Evolutionary conservation across 192 early-diverging fungal species (phyloP).

Genomic region (Coemansia asiatica): DNA sequence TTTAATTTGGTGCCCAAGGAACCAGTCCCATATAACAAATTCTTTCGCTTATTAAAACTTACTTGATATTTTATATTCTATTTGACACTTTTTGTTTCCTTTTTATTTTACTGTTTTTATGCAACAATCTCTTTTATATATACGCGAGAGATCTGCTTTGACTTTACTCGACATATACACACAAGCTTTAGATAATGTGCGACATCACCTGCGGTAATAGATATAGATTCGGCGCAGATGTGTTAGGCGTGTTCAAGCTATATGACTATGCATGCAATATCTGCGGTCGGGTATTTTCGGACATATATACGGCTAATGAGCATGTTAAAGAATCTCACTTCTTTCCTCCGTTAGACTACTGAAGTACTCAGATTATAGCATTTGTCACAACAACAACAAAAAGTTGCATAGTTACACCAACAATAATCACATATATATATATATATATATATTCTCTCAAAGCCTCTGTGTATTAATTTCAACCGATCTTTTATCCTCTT

Average conservation of each 20-base stretch:
- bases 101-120: not conserved
- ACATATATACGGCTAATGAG: conserved; percentile 31
- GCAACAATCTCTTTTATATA: not conserved
- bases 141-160: not conserved
- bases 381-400: no score
- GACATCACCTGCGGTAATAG: conserved; percentile 20
- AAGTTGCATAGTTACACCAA: not conserved
- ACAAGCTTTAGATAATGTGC: conserved; percentile 8
- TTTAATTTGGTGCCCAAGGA: no score
- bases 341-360: conserved; percentile 46
- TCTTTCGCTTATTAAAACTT: not conserved
- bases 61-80: not conserved
- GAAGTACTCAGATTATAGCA: no score
- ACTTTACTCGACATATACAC: not conserved
- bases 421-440: not conserved
- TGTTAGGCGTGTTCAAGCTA: conserved; percentile 24
- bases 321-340: conserved; percentile 53
- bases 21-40: not conserved
- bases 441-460: not conserved
- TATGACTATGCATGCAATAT: conserved; percentile 47
- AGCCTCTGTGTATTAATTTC: not conserved
- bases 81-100: not conserved
- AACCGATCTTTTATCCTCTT: not conserved
- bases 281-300: conserved; percentile 38
- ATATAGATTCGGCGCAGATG: conserved; percentile 21